Evolutionary conservation across 495 filamentous ascomycete genomes (phyloP), one percentile per base, ranked within the genome.

Genomic region (Trichoderma virens): DNA sequence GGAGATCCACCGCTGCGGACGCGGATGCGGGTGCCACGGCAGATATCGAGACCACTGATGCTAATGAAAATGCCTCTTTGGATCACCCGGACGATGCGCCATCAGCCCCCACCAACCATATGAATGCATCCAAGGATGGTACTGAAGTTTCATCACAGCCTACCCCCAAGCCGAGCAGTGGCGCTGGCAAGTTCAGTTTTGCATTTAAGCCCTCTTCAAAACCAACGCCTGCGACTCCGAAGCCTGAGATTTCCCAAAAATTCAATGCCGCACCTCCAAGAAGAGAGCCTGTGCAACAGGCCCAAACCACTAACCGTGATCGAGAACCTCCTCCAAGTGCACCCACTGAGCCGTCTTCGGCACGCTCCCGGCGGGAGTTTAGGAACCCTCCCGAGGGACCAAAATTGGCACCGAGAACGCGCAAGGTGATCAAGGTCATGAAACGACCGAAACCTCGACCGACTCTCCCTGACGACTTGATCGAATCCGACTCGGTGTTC

Each of bases 401-500:
- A 56, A 69, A 79, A 67, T 74, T 73, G 20, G 68, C 70, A 27
- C 81, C 84, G 2, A 80, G 77, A 47, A 90, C 73, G 14, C 73
- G 79, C 3, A 84, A 84, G 70, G 86, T 87, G 60, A 90, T 83
- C 67, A 88, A 85, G 78, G 86, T 85, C 5, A 79, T 88, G 69
- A 91, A 83, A 73, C 84, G 87, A 20, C 71, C 84, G 5, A 96
- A 93, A 67, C 80, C 86, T 64, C 86, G 87, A 61, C 91, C 90
- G 14, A 83, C 80, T 9, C 77, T 97, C 3, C 75, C 86, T 1
- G 73, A 84, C 25, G 90, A 96, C 27, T 85, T 93, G 70, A 83
- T 86, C 32, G 71, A 70, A 3, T 92, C 91, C 2, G 89, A 91
- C 56, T 96, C 92, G 3, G 91, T 96, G 18, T 97, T 91, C 74